These are phyloP conservation scores for Geotrichum aggregatum DNA, from an alignment of 1,139 yeast genomes.

Conservation along the genomic window DNA sequence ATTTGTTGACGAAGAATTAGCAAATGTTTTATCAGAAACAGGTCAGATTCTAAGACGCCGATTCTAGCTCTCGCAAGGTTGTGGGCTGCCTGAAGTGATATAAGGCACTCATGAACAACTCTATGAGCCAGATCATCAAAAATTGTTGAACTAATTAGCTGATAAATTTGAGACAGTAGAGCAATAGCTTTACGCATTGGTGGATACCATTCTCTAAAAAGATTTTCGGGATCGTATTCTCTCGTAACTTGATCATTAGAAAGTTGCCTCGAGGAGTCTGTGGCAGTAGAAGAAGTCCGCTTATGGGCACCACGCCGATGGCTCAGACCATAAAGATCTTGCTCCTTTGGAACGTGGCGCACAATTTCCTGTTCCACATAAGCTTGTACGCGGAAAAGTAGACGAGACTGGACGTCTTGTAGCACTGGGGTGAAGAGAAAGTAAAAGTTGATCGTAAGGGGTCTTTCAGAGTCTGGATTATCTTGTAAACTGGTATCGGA, in stretches of 20 bases:
- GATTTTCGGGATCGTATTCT: slow-evolving; percentile 32
- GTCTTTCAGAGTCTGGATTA: slow-evolving; percentile 22
- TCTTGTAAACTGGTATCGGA: slow-evolving; percentile 7
- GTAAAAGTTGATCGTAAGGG: slow-evolving; percentile 46
- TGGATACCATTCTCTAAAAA: slow-evolving; percentile 58
- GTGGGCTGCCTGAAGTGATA: slow-evolving; percentile 54
- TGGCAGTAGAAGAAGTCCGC: slow-evolving; percentile 9
- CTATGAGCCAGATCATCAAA: slow-evolving; percentile 89
- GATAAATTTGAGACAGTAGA: slow-evolving; percentile 72
- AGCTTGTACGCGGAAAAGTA: slow-evolving; percentile 72
- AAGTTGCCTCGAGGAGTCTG: slow-evolving; percentile 1
- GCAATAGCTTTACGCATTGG: slow-evolving; percentile 72
- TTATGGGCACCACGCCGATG: slow-evolving; percentile 39
- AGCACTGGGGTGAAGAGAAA: slow-evolving; percentile 65
- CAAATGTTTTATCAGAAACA: slow-evolving; percentile 69
- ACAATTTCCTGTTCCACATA: slow-evolving; percentile 65
- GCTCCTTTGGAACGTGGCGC: slow-evolving; percentile 61
- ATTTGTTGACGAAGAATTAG: slow-evolving; percentile 67
- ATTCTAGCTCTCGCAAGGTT: slow-evolving; percentile 41
- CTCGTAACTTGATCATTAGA: slow-evolving; percentile 1
- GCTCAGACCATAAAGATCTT: slow-evolving; percentile 56
- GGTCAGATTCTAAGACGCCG: slow-evolving; percentile 53
- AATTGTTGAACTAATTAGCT: slow-evolving; percentile 63
- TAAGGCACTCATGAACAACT: slow-evolving; percentile 73
- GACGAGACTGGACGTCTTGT: slow-evolving; percentile 71